phyloP scores from a whole-genome alignment of 2,329 filamentous ascomycete species.

The Penicillium sp. region DNA sequence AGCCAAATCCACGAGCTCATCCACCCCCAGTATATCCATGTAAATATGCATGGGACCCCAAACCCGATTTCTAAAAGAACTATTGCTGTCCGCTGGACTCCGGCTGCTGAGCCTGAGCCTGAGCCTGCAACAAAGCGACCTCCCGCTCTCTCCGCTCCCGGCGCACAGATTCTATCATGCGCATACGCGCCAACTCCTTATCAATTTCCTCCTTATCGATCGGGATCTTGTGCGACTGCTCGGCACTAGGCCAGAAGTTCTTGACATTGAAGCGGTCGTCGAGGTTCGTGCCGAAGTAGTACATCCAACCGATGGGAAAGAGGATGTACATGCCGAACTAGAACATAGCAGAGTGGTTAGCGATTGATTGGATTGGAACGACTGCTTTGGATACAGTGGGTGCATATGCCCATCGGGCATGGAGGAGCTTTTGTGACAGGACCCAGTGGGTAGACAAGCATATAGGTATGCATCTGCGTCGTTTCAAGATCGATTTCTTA shows the following conservation, averaged over 20 bases:
- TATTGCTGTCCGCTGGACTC: slow-evolving; percentile 22
- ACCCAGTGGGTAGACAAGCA: neutral
- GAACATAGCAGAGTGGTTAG: neutral
- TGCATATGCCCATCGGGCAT: neutral
- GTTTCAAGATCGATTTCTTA: slow-evolving; percentile 39
- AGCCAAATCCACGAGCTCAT: neutral
- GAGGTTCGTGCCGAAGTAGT: slow-evolving; percentile 98
- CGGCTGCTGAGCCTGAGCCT: slow-evolving; percentile 21
- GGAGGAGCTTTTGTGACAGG: neutral
- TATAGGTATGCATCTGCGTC: neutral
- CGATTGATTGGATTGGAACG: neutral
- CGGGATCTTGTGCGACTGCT: slow-evolving; percentile 56
- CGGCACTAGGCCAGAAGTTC: slow-evolving; percentile 85
- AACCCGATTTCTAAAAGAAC: neutral
- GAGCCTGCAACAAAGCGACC: slow-evolving; percentile 22
- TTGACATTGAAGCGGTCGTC: slow-evolving; percentile 86
- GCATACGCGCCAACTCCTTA: slow-evolving; percentile 72
- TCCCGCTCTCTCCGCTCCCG: slow-evolving; percentile 47
- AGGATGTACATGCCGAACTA: slow-evolving; percentile 98
- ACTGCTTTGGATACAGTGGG: neutral
- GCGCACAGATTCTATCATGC: slow-evolving; percentile 50
- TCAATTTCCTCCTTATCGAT: slow-evolving; percentile 63
- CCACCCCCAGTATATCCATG: neutral
- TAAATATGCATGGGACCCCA: neutral
- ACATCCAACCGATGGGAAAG: slow-evolving; percentile 99